phyloP scores from a whole-genome alignment of 208 protist genomes.

The Lotmaria passim region DNA sequence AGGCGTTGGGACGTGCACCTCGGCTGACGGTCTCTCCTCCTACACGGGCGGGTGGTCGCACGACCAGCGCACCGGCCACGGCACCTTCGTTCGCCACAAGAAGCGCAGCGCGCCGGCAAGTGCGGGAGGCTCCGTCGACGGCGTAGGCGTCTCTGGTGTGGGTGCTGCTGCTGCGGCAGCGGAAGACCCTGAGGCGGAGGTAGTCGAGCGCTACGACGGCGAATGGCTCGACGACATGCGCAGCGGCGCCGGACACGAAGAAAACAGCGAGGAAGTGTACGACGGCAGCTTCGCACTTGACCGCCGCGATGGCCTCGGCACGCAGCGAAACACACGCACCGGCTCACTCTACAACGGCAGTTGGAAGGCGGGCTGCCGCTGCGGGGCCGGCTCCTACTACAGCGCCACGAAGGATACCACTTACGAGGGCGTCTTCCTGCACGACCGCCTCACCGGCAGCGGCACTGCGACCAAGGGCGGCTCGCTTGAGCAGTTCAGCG shows the following conservation, averaged over 20 bases:
- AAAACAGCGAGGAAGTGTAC: constrained; percentile 67
- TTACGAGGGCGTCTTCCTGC: constrained; percentile 81
- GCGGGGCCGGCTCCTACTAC: constrained; percentile 69
- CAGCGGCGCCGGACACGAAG: constrained; percentile 73
- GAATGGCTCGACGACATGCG: constrained; percentile 68
- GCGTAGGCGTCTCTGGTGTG: too few species aligned
- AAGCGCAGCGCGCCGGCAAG: not conserved
- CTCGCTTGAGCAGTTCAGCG: constrained; percentile 62
- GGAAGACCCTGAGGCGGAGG: constrained; percentile 22
- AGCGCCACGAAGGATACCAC: constrained; percentile 52
- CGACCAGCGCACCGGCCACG: constrained; percentile 72
- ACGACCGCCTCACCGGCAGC: constrained; percentile 68
- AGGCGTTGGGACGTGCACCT: constrained; percentile 77
- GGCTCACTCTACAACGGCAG: constrained; percentile 82
- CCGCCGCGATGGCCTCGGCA: constrained; percentile 69
- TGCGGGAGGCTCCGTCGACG: too few species aligned
- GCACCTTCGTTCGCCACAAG: constrained; percentile 24
- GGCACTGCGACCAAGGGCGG: constrained; percentile 39
- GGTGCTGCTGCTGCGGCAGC: constrained; percentile 3
- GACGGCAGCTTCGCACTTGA: constrained; percentile 67
- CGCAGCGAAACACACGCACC: constrained; percentile 46
- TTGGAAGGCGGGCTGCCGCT: constrained; percentile 71
- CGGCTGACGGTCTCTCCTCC: constrained; percentile 60
- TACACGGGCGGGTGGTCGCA: constrained; percentile 85
- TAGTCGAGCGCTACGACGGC: constrained; percentile 70